phyloP scores from a whole-genome alignment of 2,329 filamentous ascomycete genomes.

The Sporothrix globosa region DNA sequence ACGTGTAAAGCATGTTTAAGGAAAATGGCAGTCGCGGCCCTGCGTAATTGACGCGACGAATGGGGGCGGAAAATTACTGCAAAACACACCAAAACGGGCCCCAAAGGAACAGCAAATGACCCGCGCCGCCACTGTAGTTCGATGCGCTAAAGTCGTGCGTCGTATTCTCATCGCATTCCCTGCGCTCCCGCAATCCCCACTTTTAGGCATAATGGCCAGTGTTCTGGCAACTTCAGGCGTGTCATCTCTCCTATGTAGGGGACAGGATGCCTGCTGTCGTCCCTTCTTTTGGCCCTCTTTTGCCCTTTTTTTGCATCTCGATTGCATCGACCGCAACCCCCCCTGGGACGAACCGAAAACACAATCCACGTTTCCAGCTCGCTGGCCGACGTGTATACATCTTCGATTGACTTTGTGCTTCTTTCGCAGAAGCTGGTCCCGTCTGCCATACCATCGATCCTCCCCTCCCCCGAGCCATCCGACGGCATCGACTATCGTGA shows the following conservation, averaged over 20 bases:
- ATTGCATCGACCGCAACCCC: neutral
- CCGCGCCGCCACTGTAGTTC: neutral
- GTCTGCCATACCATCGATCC: neutral
- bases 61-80: conserved; percentile 7
- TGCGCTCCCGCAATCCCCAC: conserved; percentile 25
- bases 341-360: conserved; percentile 24
- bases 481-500: neutral
- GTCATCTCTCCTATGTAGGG: conserved; percentile 29
- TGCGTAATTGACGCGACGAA: conserved; percentile 18
- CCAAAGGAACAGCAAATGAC: neutral
- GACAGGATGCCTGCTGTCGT: conserved; percentile 15
- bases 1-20: conserved; percentile 21
- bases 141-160: neutral
- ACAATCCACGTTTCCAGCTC: conserved; percentile 16
- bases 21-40: conserved; percentile 17
- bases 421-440: neutral
- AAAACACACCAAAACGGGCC: neutral
- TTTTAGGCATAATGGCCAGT: conserved; percentile 15
- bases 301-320: conserved; percentile 11
- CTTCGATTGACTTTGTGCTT: neutral
- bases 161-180: neutral
- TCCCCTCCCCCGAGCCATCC: conserved; percentile 21
- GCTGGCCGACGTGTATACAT: conserved; percentile 18
- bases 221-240: conserved; percentile 28
- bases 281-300: conserved; percentile 17